phyloP scores from a whole-genome alignment of 2,329 filamentous ascomycete species.

The Claviceps digitariae region DNA sequence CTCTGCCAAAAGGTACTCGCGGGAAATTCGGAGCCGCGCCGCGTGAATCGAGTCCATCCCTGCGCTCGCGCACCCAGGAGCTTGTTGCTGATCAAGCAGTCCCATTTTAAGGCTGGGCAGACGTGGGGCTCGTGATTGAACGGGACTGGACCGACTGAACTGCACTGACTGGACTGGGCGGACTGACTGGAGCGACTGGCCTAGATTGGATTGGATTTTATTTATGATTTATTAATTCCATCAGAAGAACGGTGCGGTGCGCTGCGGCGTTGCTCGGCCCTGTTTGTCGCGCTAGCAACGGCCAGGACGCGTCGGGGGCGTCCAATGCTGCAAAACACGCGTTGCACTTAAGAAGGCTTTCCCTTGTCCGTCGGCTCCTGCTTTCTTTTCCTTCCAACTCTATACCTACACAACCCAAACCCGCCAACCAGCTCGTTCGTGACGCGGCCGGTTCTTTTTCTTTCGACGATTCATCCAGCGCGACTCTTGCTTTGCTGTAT shows the following conservation, averaged over 20 bases:
- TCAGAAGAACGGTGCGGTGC: no score
- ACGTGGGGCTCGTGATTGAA: not conserved
- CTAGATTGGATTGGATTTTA: no score
- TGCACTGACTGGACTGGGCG: no score
- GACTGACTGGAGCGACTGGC: no score
- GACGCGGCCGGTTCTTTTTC: not conserved
- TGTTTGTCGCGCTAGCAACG: constrained; percentile 20
- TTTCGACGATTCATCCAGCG: not conserved
- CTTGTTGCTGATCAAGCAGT: not conserved
- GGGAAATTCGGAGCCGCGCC: no score
- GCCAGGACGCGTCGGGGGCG: constrained; percentile 17
- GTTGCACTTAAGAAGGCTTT: constrained; percentile 23
- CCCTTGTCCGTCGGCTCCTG: constrained; percentile 9
- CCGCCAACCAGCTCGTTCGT: not conserved
- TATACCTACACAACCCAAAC: no score
- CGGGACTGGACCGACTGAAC: not conserved
- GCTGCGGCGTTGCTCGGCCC: not conserved
- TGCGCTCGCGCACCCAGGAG: not conserved
- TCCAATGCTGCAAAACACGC: constrained; percentile 15
- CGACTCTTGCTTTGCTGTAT: constrained; percentile 1
- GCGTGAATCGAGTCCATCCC: no score
- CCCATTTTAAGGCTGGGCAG: no score
- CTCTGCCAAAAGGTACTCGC: not conserved
- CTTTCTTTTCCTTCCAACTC: constrained; percentile 8
- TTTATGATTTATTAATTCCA: no score